Evolutionary conservation across 106 monocot genomes (phyloP), one percentile per base, ranked within the genome.

Genomic region (Ottelia alismoides): DNA sequence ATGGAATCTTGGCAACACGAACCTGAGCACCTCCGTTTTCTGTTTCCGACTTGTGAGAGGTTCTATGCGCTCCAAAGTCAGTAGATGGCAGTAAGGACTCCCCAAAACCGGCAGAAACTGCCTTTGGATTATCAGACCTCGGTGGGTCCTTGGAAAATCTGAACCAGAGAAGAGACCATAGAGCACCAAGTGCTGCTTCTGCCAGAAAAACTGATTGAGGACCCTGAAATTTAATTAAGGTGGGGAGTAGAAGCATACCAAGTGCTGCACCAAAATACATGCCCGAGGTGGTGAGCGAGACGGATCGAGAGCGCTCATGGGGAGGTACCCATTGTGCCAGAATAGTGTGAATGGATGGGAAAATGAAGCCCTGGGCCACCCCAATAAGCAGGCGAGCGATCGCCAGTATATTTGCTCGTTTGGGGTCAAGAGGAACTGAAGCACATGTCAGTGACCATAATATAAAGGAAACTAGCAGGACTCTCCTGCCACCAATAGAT

Each of bases 241-340:
- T 68, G 1, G 94, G 94, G 24, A 94, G 58, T 21, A 88, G 18
- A 57, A 94, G 80, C 80, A 84, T 88, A 48, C 83, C 88, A 25
- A 69, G 49, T 7, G 94, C 88, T 26, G 88, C 94, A 57, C 94
- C 94, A 2, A 94, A 63, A 57, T 94, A 94, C 94, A 94, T 94
- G 18, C 88, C 94, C 5, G 94, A 94, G 44, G 81, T 94, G 0
- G 94, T 94, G 18, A 94, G 78, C 24, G 94, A 94, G 1, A 94
- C 94, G 18, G 94, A 94, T 16, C 94, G 69, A 2, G 88, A 94
- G 3, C 94, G 77, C 63, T 94, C 94, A 57, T 88, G 88, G 6
- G 94, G 80, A 2, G 94, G 94, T 20, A 94, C 88, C 94, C 88
- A 94, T 25, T 84, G 94, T 31, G 94, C 83, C 3, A 94, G 62